Percentiles rank a stretch among this genome's conserved stretches.
These are phyloP conservation scores for Exserohilum turcica DNA, from an alignment of 2,329 filamentous ascomycete genomes.

Conservation along the genomic window DNA sequence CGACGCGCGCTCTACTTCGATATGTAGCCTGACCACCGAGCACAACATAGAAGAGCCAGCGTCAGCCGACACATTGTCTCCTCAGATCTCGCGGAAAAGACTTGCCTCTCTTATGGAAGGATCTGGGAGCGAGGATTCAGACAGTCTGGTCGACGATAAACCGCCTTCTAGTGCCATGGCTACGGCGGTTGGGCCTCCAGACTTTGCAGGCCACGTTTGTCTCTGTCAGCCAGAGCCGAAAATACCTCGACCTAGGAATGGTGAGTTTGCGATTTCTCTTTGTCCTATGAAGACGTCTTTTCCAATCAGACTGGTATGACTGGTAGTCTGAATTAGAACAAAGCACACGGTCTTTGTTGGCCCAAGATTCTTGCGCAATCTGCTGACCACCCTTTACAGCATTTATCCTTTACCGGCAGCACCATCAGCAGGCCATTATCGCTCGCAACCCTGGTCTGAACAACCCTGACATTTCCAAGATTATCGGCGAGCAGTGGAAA, in stretches of 20 bases:
- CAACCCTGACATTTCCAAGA: slow-evolving; percentile 96
- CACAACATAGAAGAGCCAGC: slow-evolving; percentile 22
- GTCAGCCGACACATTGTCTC: slow-evolving; percentile 24
- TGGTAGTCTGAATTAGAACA: slow-evolving; percentile 22
- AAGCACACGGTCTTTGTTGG: slow-evolving; percentile 41
- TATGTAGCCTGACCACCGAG: slow-evolving; percentile 19
- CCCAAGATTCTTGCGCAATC: slow-evolving; percentile 22
- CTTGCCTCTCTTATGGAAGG: slow-evolving; percentile 28
- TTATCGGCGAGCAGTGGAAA: slow-evolving; percentile 93
- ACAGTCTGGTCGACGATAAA: slow-evolving; percentile 26
- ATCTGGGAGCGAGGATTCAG: slow-evolving; percentile 18
- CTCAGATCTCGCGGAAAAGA: slow-evolving; percentile 33
- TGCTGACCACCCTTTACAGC: slow-evolving; percentile 61
- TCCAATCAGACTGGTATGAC: slow-evolving; percentile 15
- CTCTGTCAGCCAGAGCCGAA: slow-evolving; percentile 74
- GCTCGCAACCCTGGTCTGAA: slow-evolving; percentile 83
- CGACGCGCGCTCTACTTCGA: slow-evolving; percentile 30
- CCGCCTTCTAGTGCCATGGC: slow-evolving; percentile 37
- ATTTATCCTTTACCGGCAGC: slow-evolving; percentile 96
- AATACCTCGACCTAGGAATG: slow-evolving; percentile 72
- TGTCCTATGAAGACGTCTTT: slow-evolving; percentile 20
- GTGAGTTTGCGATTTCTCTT: slow-evolving; percentile 54
- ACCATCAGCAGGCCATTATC: slow-evolving; percentile 83
- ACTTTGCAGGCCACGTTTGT: slow-evolving; percentile 60
- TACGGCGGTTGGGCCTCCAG: slow-evolving; percentile 27